Conservation (phyloP, 2,329 filamentous ascomycete genomes). For the Cladosporium phlei region DNA sequence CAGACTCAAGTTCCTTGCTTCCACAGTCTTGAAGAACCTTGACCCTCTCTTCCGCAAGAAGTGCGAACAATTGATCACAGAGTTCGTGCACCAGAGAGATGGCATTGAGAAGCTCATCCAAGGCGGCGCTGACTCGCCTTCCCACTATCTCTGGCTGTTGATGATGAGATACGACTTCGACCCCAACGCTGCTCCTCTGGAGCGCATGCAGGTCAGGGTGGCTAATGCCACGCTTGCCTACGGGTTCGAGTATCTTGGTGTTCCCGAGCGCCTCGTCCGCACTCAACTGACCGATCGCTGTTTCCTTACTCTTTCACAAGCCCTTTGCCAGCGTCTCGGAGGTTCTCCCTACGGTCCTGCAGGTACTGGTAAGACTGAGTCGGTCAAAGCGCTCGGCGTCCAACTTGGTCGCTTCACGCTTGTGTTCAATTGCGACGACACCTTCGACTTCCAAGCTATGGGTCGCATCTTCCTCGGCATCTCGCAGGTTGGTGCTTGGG, state of each 20-base stretch:
- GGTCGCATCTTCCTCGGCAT: constrained; percentile 98
- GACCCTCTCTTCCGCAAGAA: constrained; percentile 86
- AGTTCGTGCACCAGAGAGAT: constrained; percentile 96
- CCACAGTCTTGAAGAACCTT: constrained; percentile 84
- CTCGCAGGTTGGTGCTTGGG: constrained; percentile 98
- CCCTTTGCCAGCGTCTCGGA: constrained; percentile 87
- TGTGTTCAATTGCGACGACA: constrained; percentile 99
- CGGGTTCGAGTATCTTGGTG: constrained; percentile 95
- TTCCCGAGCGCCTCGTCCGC: constrained; percentile 90
- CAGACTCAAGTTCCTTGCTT: constrained; percentile 77
- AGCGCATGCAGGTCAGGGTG: constrained; percentile 88
- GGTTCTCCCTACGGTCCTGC: constrained; percentile 96
- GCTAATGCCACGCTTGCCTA: constrained; percentile 94
- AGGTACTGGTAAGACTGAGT: constrained; percentile 98
- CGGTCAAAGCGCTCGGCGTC: constrained; percentile 93
- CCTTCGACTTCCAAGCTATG: constrained; percentile 99
- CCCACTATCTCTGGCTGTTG: constrained; percentile 86
- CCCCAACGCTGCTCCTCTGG: constrained; percentile 71
- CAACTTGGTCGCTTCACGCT: constrained; percentile 96
- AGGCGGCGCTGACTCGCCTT: constrained; percentile 66
- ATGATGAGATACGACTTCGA: constrained; percentile 96
- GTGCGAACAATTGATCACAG: constrained; percentile 97
- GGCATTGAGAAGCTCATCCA: constrained; percentile 81
- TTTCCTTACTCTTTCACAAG: constrained; percentile 96
- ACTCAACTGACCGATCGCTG: constrained; percentile 97